Evolutionary conservation across 2,329 filamentous ascomycete genomes (phyloP), one percentile per base, ranked within the genome.

Genomic region (Cadophora sp.): DNA sequence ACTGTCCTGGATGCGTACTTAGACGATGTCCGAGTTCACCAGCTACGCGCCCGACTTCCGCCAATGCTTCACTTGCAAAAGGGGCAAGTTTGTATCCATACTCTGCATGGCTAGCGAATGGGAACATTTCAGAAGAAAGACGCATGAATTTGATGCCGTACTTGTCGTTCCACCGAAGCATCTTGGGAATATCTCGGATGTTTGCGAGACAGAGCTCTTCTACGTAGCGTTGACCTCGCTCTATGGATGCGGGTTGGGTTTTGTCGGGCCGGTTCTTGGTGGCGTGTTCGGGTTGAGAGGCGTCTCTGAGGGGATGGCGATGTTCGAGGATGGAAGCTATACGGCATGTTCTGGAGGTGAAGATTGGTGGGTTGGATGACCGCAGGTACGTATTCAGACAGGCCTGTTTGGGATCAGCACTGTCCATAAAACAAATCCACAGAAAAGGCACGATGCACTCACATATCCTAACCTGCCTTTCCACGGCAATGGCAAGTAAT

Each of bases 121-220:
- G 95, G 72, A 98, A 98, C 92, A 97, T 97, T 74, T 97, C 95
- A 65, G 93, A 97, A 73, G 93, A 97, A 24, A 98, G 83, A 1
- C 95, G 88, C 87, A 98, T 88, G 78, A 98, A 97, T 73, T 89
- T 94, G 80, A 98, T 98, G 48, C 91, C 90, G 72, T 95, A 97
- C 73, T 89, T 92, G 72, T 97, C 91, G 76, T 98, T 97, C 95
- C 95, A 98, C 1, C 89, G 86, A 9, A 97, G 76, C 88, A 97
- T 93, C 79, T 97, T 97, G 67, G 86, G 81, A 37, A 97, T 88
- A 74, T 98, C 95, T 50, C 87, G 85, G 0, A 92, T 91, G 79
- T 98, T 98, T 19, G 92, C 88, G 12, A 97, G 79, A 0, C 94
- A 93, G 1, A 98, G 79, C 0, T 86, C 84, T 78, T 97, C 89